A percentile compares a stretch with the other conserved stretches of the same genome.
Evolutionary conservation across 495 filamentous ascomycete species (phyloP).

Genomic region (Penicillium cinerascens): DNA sequence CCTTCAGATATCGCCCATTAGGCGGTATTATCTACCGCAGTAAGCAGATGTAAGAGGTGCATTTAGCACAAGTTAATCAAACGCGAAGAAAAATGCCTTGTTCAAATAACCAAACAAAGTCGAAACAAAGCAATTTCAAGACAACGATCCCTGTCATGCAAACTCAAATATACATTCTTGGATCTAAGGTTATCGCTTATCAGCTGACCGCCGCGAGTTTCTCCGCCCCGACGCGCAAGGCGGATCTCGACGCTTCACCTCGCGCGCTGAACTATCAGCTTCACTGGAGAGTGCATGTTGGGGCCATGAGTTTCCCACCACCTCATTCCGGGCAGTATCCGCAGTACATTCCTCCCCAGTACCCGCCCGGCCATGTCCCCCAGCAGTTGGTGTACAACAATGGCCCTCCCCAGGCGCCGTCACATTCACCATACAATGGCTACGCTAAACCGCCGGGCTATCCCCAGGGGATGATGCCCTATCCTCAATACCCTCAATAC

Average conservation of each 20-base stretch:
- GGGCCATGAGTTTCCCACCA: slow-evolving; percentile 51
- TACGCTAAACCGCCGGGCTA: slow-evolving; percentile 41
- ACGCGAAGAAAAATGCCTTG: too few relatives aligned
- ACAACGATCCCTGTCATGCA: background rate
- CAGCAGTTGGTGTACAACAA: slow-evolving; percentile 43
- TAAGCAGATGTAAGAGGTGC: background rate
- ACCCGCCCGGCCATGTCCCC: slow-evolving; percentile 32
- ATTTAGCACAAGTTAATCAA: too few relatives aligned
- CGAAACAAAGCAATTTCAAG: background rate
- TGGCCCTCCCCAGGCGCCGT: slow-evolving; percentile 27
- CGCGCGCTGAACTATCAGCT: slow-evolving; percentile 13
- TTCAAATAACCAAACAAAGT: background rate
- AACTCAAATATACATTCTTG: background rate
- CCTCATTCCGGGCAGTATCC: slow-evolving; percentile 44
- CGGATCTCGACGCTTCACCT: slow-evolving; percentile 8
- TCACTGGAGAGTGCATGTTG: slow-evolving; percentile 26
- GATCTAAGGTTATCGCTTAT: slow-evolving; percentile 19
- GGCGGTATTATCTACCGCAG: background rate
- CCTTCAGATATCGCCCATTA: too few relatives aligned
- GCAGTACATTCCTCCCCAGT: slow-evolving; percentile 34
- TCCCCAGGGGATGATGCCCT: slow-evolving; percentile 38
- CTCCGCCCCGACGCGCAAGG: slow-evolving; percentile 36
- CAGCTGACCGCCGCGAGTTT: slow-evolving; percentile 31
- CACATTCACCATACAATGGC: slow-evolving; percentile 35
- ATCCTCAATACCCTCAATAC: slow-evolving; percentile 34